Evolutionary conservation across 805 yeast genomes (phyloP).

Genomic region (Cyberlindnera mrakii): DNA sequence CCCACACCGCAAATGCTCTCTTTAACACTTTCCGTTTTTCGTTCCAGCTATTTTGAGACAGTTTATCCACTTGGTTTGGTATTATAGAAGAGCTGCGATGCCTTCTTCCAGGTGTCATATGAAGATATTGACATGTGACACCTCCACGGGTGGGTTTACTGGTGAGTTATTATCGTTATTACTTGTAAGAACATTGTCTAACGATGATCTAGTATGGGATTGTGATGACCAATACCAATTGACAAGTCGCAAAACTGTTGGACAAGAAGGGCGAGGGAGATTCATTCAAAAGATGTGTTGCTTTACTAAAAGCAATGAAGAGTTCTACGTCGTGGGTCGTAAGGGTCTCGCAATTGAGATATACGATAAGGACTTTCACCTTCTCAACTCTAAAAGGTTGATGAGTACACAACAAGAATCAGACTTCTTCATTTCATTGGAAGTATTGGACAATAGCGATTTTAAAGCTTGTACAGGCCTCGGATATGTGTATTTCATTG

Average conservation of each 20-base stretch:
- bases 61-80: too few species aligned
- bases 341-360: slow-evolving; percentile 16
- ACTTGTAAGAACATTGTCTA: too few species aligned
- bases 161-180: too few species aligned
- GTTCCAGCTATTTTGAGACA: too few species aligned
- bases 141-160: too few species aligned
- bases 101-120: too few species aligned
- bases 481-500: slow-evolving; percentile 21
- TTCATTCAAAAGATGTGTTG: slow-evolving; percentile 12
- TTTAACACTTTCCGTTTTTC: too few species aligned
- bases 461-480: slow-evolving; percentile 20
- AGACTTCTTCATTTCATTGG: slow-evolving; percentile 18
- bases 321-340: slow-evolving; percentile 11
- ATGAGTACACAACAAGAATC: slow-evolving; percentile 15
- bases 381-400: slow-evolving; percentile 12
- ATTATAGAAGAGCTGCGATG: too few species aligned
- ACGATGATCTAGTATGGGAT: not conserved
- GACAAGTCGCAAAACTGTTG: slow-evolving; percentile 3
- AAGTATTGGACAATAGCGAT: slow-evolving; percentile 5
- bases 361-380: slow-evolving; percentile 8
- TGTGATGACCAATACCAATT: not conserved
- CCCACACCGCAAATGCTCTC: too few species aligned
- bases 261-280: slow-evolving; percentile 5
- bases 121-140: too few species aligned
- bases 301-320: slow-evolving; percentile 3